Percentiles rank a stretch among this genome's conserved stretches.
Conservation (phyloP, 768 basidiomycete species). For the Chalciporus pseudorubinellus region DNA sequence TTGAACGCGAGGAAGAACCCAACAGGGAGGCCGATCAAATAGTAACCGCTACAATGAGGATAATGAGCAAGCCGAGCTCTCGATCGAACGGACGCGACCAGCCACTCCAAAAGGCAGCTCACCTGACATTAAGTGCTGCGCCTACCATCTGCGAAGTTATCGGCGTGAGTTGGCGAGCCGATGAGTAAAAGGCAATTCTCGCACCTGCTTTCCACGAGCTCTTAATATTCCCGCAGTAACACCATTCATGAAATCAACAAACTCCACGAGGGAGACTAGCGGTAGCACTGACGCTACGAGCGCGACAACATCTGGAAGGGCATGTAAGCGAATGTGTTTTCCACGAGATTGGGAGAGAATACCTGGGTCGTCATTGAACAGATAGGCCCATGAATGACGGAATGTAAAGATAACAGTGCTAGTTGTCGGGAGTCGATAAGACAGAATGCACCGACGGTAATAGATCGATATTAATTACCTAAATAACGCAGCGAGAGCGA, state of each 20-base stretch:
- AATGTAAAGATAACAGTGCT: slow-evolving; percentile 55
- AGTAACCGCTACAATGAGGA: slow-evolving; percentile 53
- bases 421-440: not conserved
- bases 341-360: slow-evolving; percentile 4
- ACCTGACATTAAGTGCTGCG: slow-evolving; percentile 73
- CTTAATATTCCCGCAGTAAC: slow-evolving; percentile 76
- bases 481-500: slow-evolving; percentile 56
- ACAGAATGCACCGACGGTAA: not conserved
- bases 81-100: not conserved
- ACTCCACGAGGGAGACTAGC: slow-evolving; percentile 69
- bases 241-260: slow-evolving; percentile 72
- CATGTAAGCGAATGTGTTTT: not conserved
- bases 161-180: not conserved
- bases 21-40: slow-evolving; percentile 75
- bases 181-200: slow-evolving; percentile 1
- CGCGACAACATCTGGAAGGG: slow-evolving; percentile 9
- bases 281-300: slow-evolving; percentile 61
- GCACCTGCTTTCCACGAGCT: slow-evolving; percentile 69
- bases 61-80: not conserved
- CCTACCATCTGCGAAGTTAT: slow-evolving; percentile 53
- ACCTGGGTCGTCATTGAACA: slow-evolving; percentile 71
- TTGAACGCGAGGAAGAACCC: slow-evolving; percentile 75
- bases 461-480: slow-evolving; percentile 40
- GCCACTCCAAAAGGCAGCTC: slow-evolving; percentile 9
- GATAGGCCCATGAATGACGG: slow-evolving; percentile 61